A percentile compares a stretch with the other conserved stretches of the same genome.
These are phyloP conservation scores for Podila horticola DNA, from an alignment of 192 early-diverging fungal genomes.

Conservation along the genomic window DNA sequence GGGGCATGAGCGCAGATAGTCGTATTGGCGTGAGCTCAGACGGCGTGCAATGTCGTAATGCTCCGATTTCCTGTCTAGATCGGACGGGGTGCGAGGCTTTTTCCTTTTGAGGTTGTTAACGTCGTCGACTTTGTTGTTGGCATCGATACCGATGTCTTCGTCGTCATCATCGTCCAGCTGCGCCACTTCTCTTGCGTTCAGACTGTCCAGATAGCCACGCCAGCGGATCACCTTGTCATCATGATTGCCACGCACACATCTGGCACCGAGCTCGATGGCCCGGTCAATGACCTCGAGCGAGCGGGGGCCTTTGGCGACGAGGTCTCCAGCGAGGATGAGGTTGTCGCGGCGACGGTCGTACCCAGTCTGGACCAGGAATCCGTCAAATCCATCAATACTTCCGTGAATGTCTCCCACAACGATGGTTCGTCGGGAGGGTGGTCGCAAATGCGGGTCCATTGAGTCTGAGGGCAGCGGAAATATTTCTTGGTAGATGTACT, in stretches of 20 bases:
- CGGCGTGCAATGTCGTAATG: constrained; percentile 30
- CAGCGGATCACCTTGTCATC: constrained; percentile 76
- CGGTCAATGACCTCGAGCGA: constrained; percentile 65
- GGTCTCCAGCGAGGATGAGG: constrained; percentile 74
- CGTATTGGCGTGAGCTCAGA: constrained; percentile 54
- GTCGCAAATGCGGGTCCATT: not conserved
- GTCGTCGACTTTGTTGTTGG: constrained; percentile 11
- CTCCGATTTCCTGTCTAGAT: constrained; percentile 54
- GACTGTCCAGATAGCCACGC: constrained; percentile 59
- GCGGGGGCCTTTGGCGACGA: constrained; percentile 71
- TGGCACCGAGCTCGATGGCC: constrained; percentile 56
- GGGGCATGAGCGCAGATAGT: constrained; percentile 65
- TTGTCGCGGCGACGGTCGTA: constrained; percentile 55
- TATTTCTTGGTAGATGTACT: constrained; percentile 45
- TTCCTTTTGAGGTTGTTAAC: constrained; percentile 15
- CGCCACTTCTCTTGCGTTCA: constrained; percentile 16
- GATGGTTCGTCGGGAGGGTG: constrained; percentile 51
- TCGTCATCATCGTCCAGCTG: constrained; percentile 1
- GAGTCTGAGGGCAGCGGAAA: constrained; percentile 2
- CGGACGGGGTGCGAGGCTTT: constrained; percentile 35
- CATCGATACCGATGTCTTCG: not conserved
- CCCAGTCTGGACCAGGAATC: constrained; percentile 58
- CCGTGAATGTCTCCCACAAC: constrained; percentile 83
- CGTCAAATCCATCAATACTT: constrained; percentile 60
- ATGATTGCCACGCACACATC: constrained; percentile 78